phyloP scores from a whole-genome alignment of 2,329 filamentous ascomycete species.

The Lachnellula willkommii region DNA sequence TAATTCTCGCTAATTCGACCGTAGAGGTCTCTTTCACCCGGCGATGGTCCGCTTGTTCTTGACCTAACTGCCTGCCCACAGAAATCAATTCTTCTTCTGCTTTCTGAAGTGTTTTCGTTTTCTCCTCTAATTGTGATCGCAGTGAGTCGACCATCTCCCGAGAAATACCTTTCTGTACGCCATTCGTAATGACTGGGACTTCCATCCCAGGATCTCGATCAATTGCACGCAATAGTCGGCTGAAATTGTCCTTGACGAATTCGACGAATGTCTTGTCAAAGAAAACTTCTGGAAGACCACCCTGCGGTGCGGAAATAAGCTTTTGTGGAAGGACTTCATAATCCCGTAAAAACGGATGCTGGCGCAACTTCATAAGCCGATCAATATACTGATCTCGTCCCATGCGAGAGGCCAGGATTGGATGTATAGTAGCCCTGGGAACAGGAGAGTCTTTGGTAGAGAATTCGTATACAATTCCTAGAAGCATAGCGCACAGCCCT shows the following conservation, averaged over 20 bases:
- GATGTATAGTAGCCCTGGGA: constrained; percentile 71
- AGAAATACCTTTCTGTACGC: constrained; percentile 85
- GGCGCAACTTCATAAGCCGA: constrained; percentile 69
- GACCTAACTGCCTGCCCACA: constrained; percentile 54
- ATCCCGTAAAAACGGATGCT: constrained; percentile 74
- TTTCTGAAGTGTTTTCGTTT: constrained; percentile 49
- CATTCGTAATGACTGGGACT: constrained; percentile 72
- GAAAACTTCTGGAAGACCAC: constrained; percentile 69
- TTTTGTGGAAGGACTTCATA: constrained; percentile 81
- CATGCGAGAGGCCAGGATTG: constrained; percentile 69
- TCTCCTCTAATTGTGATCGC: constrained; percentile 70
- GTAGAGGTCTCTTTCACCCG: constrained; percentile 55
- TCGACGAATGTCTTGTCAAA: constrained; percentile 86
- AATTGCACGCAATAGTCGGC: constrained; percentile 74
- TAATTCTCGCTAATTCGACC: constrained; percentile 45
- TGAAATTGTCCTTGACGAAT: constrained; percentile 95
- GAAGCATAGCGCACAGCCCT: constrained; percentile 75
- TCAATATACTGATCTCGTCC: constrained; percentile 85
- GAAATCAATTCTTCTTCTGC: constrained; percentile 42
- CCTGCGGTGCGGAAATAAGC: constrained; percentile 45
- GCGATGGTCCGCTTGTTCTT: constrained; percentile 68
- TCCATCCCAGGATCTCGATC: constrained; percentile 88
- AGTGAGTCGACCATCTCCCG: constrained; percentile 85
- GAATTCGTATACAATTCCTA: constrained; percentile 92
- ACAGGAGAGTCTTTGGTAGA: constrained; percentile 96